Evolutionary conservation across 805 yeast genomes (phyloP), one percentile per base, ranked within the genome.

Genomic region (Lachancea kluyveri): DNA sequence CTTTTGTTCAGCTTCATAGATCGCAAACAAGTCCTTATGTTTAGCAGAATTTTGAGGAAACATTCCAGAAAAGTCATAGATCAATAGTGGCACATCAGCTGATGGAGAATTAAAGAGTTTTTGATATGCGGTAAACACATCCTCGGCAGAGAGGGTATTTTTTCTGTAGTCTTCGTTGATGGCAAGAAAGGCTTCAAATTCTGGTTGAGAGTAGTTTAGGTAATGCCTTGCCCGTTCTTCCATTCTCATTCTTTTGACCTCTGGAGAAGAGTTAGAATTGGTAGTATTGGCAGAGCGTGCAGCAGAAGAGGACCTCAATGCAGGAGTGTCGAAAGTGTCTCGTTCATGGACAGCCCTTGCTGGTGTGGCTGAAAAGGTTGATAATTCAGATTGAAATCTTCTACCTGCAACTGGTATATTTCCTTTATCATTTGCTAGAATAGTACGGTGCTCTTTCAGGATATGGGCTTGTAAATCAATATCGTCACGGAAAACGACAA

Each of bases 401-500:
- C 45, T 45, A 17, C 51, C 50, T 22, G 45, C 42, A n/a, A 54
- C 35, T n/a, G 35, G 11, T 8, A 50, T 35, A 25, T 42, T 45
- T 25, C 58, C 55, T 35, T 44, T 41, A 26, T 67, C 67, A 17
- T 59, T 64, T 9, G 73, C 76, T 25, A 68, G 60, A 3, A 79
- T 43, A 4, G 72, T 71, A 3, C 82, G 76, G 57, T 92, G 99
- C 45, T 81, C 90, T 42, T 76, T 73, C 28, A 86, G 59, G 77
- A 86, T 79, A 57, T 92, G 98, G 1, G 94, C 88, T 33, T 82
- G 79, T 33, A 92, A 65, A 45, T 87, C 96, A 34, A 87, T 58
- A 32, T 83, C 92, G 40, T 86, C 90, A 14, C 79, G 72, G 53
- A 92, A 92, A 1, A 90, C 98, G 14, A 92, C 92, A 60, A 92